Evolutionary conservation across 2,329 filamentous ascomycete species (phyloP).

Genomic region (Fonsecaea monophora): DNA sequence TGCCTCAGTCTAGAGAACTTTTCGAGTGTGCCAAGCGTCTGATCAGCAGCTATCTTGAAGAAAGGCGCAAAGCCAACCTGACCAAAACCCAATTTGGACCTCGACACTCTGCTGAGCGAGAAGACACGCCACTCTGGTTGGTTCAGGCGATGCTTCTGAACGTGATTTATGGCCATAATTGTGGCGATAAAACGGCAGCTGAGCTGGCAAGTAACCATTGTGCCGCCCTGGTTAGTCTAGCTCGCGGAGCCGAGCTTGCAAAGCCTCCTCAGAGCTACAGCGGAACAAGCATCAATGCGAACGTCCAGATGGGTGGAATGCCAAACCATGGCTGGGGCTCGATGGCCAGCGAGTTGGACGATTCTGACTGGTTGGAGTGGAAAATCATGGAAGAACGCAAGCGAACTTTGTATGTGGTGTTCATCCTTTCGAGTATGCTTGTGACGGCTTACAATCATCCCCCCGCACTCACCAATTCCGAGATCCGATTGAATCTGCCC

Average conservation of each 20-base stretch:
- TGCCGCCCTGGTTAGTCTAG: constrained; percentile 86
- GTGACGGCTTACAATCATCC: constrained; percentile 93
- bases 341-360: constrained; percentile 55
- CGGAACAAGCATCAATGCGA: constrained; percentile 39
- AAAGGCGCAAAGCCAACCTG: constrained; percentile 84
- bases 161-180: constrained; percentile 94
- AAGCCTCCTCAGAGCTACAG: constrained; percentile 48
- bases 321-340: constrained; percentile 52
- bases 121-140: constrained; percentile 84
- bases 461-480: constrained; percentile 89
- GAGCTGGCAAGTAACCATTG: constrained; percentile 94
- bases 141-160: constrained; percentile 97
- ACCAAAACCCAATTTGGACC: constrained; percentile 62
- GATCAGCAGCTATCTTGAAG: constrained; percentile 91
- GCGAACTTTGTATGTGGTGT: constrained; percentile 88
- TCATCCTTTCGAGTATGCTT: constrained; percentile 86
- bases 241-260: constrained; percentile 82
- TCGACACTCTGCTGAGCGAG: constrained; percentile 37
- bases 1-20: constrained; percentile 77
- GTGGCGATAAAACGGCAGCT: constrained; percentile 85
- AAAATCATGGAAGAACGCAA: constrained; percentile 88
- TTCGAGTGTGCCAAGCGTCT: constrained; percentile 95
- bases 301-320: constrained; percentile 51
- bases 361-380: constrained; percentile 87
- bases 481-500: constrained; percentile 85